These are phyloP conservation scores for Fusarium acutatum DNA, from an alignment of 2,329 filamentous ascomycete species.

Conservation along the genomic window DNA sequence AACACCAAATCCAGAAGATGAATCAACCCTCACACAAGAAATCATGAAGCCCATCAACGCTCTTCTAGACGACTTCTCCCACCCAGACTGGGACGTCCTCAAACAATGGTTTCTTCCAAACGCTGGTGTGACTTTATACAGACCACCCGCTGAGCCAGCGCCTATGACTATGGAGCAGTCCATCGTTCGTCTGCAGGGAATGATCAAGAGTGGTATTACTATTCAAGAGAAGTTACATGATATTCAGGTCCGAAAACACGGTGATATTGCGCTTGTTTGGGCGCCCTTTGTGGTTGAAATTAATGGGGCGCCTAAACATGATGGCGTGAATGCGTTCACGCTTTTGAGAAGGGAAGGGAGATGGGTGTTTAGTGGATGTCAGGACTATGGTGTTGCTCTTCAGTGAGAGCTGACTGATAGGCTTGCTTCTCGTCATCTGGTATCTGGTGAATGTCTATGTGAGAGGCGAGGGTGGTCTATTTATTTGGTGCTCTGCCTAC, in stretches of 20 bases:
- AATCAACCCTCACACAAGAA: not conserved
- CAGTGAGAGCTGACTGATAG: not conserved
- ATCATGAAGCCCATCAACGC: slow-evolving; percentile 14
- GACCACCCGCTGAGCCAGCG: not conserved
- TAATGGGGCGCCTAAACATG: not conserved
- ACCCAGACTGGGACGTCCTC: slow-evolving; percentile 1
- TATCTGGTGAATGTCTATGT: not conserved
- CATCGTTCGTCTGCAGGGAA: slow-evolving; percentile 1
- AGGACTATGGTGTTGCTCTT: not conserved
- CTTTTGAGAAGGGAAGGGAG: not conserved
- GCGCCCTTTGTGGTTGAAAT: slow-evolving; percentile 23
- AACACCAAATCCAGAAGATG: not conserved
- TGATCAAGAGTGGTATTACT: not conserved
- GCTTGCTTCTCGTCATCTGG: not conserved
- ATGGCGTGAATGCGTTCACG: slow-evolving; percentile 1
- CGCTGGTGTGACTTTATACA: not conserved
- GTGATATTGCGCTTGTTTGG: slow-evolving; percentile 14
- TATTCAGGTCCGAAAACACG: not conserved
- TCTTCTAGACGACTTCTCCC: slow-evolving; percentile 11
- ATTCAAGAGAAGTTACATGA: slow-evolving; percentile 10
- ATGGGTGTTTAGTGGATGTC: slow-evolving; percentile 14
- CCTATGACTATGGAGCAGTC: slow-evolving; percentile 24
- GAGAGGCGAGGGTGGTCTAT: not conserved
- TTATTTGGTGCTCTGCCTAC: not conserved
- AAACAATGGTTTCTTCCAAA: slow-evolving; percentile 11